Base-by-base conservation (phyloP, 768 basidiomycete genomes). In the Mrakia blollopis region DNA sequence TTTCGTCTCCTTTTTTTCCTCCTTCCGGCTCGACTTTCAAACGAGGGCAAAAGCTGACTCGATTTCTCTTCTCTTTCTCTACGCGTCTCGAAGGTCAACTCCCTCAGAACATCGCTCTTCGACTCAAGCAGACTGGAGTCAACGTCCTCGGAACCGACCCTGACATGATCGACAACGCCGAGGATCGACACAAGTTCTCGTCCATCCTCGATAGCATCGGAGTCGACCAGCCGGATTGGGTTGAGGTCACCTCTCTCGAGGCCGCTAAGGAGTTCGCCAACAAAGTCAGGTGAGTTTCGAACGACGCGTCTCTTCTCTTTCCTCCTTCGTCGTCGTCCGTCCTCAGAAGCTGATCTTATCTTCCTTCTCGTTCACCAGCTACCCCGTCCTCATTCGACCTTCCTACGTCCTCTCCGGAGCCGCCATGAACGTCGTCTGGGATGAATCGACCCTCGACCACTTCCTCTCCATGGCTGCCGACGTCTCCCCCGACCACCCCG, bases 181-280 rank as follows among this genome's bases (percentile, higher is more conserved):
- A 99, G 84, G 96, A 99, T 85, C 91, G 97, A 78, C 94, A 98
- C 88, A 99, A 99, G 84, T 99, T 99, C 88, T 99, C 96, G 3
- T 91, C 92, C 67, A 91, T 98, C 76, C 89, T 99, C 70, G 97
- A 99, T 83, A 90, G 88, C 80, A 91, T 96, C 80, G 93, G 92
- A 70, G 92, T 99, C 68, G 97, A 98, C 83, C 97, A 99, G 83
- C 97, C 97, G 5, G 91, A 92, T 79, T 98, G 97, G 97, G 87
- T 88, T 30, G 97, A 98, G 83, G 94, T 91, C 60, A 91, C 92
- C 3, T 92, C 89, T 41, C 85, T 98, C 75, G 90, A 92, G 54
- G 91, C 92, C 74, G 97, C 97, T 57, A 96, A 96, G 85, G 89
- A 87, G 52, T 99, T 98, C 77, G 94, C 97, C 54, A 84, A 87